phyloP scores from a whole-genome alignment of 495 filamentous ascomycete genomes.

The Trypethelium eluteriae region DNA sequence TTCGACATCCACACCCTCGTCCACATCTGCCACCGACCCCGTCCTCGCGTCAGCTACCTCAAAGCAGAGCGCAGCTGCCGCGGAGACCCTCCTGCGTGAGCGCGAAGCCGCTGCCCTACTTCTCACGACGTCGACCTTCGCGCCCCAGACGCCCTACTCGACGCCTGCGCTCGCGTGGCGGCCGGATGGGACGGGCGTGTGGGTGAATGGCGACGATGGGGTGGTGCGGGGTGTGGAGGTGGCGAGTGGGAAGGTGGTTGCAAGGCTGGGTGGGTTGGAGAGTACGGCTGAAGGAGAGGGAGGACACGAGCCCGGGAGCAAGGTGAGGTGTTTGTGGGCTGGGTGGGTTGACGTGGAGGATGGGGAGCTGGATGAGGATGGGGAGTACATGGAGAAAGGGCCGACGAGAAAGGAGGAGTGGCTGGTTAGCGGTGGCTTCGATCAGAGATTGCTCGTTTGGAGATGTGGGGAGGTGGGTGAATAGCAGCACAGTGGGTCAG shows the following conservation, averaged over 20 bases:
- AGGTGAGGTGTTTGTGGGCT: constrained; percentile 60
- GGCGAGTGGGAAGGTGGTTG: constrained; percentile 51
- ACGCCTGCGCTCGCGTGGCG: constrained; percentile 60
- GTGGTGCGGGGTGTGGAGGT: constrained; percentile 56
- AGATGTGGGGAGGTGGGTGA: not conserved
- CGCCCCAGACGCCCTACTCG: constrained; percentile 61
- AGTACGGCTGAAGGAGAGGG: constrained; percentile 26
- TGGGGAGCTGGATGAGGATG: constrained; percentile 20
- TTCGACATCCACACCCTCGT: constrained; percentile 8
- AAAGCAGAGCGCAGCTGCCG: constrained; percentile 45
- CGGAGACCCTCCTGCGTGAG: constrained; percentile 45
- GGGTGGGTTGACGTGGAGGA: constrained; percentile 41
- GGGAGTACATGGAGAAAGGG: constrained; percentile 4
- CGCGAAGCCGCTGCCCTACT: constrained; percentile 54
- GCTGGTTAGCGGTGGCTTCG: constrained; percentile 63
- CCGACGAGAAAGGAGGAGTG: constrained; percentile 41
- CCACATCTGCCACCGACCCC: constrained; percentile 8
- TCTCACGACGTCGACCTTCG: constrained; percentile 52
- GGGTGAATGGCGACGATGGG: constrained; percentile 66
- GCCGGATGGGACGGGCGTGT: constrained; percentile 56
- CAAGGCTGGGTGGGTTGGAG: constrained; percentile 31
- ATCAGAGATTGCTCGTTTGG: constrained; percentile 58
- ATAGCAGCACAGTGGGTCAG: constrained; percentile 19
- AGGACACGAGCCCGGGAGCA: constrained; percentile 53
- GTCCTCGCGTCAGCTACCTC: not conserved